Evolutionary conservation across 495 filamentous ascomycete genomes (phyloP).

Genomic region (Eremomyces bilateralis): DNA sequence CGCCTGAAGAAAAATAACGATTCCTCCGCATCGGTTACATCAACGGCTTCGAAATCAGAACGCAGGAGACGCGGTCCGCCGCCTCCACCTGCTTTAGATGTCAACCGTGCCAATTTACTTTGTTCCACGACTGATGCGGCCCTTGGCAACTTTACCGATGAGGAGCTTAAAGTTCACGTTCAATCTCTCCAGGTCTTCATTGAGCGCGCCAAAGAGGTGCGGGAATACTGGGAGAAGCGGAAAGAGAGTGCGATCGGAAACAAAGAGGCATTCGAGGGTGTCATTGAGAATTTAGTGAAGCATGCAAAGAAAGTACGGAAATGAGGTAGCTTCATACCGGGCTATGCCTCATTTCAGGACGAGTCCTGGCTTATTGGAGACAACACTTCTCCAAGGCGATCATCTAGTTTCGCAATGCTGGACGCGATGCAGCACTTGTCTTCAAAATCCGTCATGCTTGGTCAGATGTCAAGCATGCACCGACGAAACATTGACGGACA

Average conservation of each 20-base stretch:
- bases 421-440: too few species aligned
- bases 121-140: slow-evolving; percentile 72
- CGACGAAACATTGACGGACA: too few species aligned
- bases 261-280: slow-evolving; percentile 88
- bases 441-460: too few species aligned
- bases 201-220: slow-evolving; percentile 44
- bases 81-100: slow-evolving; percentile 53
- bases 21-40: slow-evolving; percentile 34
- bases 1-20: slow-evolving; percentile 32
- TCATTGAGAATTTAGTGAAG: slow-evolving; percentile 94
- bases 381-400: too few species aligned
- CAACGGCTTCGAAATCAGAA: slow-evolving; percentile 18
- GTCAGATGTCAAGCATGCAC: too few species aligned
- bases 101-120: slow-evolving; percentile 53
- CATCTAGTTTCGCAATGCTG: too few species aligned
- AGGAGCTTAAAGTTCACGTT: slow-evolving; percentile 58
- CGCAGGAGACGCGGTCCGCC: slow-evolving; percentile 30
- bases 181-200: slow-evolving; percentile 43
- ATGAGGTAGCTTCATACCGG: too few species aligned
- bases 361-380: too few species aligned
- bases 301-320: slow-evolving; percentile 80
- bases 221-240: slow-evolving; percentile 76
- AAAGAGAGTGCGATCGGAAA: slow-evolving; percentile 70
- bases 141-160: slow-evolving; percentile 47
- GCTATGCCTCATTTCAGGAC: too few species aligned